A percentile compares a stretch with the other conserved stretches of the same genome.
These are phyloP conservation scores for Suhomyces vadensis DNA, from an alignment of 805 yeast species.

Conservation along the genomic window DNA sequence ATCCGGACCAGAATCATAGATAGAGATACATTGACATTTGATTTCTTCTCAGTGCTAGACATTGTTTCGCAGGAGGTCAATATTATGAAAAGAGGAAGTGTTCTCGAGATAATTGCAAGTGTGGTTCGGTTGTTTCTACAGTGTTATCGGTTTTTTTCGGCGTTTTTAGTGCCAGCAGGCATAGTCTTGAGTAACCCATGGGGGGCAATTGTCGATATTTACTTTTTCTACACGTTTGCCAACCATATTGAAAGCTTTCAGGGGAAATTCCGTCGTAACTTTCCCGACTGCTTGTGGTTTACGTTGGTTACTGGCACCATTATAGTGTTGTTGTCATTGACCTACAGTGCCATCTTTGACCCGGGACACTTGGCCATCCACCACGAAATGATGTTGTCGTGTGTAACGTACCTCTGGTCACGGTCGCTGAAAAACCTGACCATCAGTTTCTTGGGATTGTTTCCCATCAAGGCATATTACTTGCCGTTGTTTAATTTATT, in stretches of 20 bases:
- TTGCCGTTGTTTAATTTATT: slow-evolving; percentile 45
- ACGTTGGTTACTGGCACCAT: slow-evolving; percentile 50
- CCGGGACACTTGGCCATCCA: slow-evolving; percentile 17
- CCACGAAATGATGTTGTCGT: slow-evolving; percentile 48
- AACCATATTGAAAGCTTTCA: slow-evolving; percentile 50
- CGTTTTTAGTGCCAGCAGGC: slow-evolving; percentile 48
- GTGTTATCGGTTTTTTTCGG: slow-evolving; percentile 49
- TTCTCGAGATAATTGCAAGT: not conserved
- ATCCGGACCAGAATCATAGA: slow-evolving; percentile 4
- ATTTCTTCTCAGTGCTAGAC: not conserved
- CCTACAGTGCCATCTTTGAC: slow-evolving; percentile 27
- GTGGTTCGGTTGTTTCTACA: slow-evolving; percentile 14
- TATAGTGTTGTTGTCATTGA: slow-evolving; percentile 37
- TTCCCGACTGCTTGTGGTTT: slow-evolving; percentile 60
- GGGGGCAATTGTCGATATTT: slow-evolving; percentile 46
- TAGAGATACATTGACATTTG: slow-evolving; percentile 16
- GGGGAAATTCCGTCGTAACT: slow-evolving; percentile 48
- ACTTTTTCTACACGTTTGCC: slow-evolving; percentile 58
- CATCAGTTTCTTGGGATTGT: slow-evolving; percentile 52
- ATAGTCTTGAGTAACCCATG: slow-evolving; percentile 21
- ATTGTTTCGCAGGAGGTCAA: not conserved
- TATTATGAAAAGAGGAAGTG: not conserved
- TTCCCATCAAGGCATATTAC: slow-evolving; percentile 58
- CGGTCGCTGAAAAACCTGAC: slow-evolving; percentile 53
- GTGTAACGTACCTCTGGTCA: slow-evolving; percentile 64